These are phyloP conservation scores for Hymenoscyphus salicellus DNA, from an alignment of 2,329 filamentous ascomycete species.

Conservation along the genomic window DNA sequence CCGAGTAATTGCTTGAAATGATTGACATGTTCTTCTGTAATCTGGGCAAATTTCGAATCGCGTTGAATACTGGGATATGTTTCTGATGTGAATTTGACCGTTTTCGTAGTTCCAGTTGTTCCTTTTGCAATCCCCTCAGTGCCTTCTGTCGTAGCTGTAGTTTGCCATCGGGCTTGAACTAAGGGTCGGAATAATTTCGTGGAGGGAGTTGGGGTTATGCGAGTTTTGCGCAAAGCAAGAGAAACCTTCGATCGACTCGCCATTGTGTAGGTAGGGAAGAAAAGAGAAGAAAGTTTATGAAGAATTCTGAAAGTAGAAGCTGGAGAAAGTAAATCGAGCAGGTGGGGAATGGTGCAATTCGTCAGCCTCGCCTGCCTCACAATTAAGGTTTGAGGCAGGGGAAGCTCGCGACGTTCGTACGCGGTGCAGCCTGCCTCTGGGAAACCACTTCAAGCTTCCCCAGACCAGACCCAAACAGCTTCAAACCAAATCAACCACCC, in stretches of 20 bases:
- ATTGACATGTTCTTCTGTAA: constrained; percentile 76
- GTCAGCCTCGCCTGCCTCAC: constrained; percentile 20
- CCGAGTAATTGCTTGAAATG: constrained; percentile 82
- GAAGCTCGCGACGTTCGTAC: constrained; percentile 28
- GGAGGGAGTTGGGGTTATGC: constrained; percentile 18
- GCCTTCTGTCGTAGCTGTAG: constrained; percentile 32
- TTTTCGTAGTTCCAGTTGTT: constrained; percentile 37
- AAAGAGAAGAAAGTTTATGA: background rate
- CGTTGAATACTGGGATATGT: constrained; percentile 81
- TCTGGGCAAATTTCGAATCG: constrained; percentile 67
- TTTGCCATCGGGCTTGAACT: constrained; percentile 31
- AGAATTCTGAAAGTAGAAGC: background rate
- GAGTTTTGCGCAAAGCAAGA: constrained; percentile 30
- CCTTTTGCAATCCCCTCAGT: constrained; percentile 30
- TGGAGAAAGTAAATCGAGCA: background rate
- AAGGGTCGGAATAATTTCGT: constrained; percentile 25
- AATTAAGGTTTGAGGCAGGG: constrained; percentile 13
- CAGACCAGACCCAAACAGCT: constrained; percentile 17
- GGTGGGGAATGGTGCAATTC: background rate
- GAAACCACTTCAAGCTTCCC: constrained; percentile 22
- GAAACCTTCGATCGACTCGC: constrained; percentile 28
- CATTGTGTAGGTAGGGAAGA: constrained; percentile 24
- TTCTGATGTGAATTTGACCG: constrained; percentile 76
- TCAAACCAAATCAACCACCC: constrained; percentile 16
- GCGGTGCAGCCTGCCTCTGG: constrained; percentile 29